Evolutionary conservation across 1,139 yeast species (phyloP), one percentile per base, ranked within the genome.

Genomic region (Candida tunisiensis): DNA sequence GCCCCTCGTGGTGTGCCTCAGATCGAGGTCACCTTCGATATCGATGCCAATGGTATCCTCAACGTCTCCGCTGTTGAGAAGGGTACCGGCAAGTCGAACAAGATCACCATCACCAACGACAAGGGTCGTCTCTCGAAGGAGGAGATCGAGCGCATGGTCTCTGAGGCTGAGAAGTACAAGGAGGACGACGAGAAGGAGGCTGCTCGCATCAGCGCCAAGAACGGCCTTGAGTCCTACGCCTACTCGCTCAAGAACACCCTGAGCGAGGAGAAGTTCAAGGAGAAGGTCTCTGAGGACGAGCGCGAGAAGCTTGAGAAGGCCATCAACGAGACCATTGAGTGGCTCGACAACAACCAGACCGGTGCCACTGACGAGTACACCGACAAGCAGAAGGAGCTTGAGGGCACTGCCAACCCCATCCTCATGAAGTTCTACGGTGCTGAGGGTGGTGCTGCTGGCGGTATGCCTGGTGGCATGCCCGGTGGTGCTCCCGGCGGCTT

Each of bases 1-100:
- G 92, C 93, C 36, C 93, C 93, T 59, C 80, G 88, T 65, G 93
- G 93, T 67, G 92, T 79, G 41, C 92, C 93, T 51, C 91, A 79
- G 65, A 78, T 79, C 49, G 93, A 79, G 67, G 93, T 79, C 45
- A 78, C 93, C 45, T 80, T 80, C 53, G 93, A 79, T 59, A 70
- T 79, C 48, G 93, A 79, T 55, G 83, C 93, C 48, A 83, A 79
- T 57, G 92, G 93, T 62, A 80, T 80, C 61, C 69, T 80, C 61
- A 80, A 80, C 68, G 93, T 80, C 36, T 74, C 91, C 51, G 93
- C 93, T 39, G 75, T 79, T 47, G 93, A 80, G 64, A 80, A 80
- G 74, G 92, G 74, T 58, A 72, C 79, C 39, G 79, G 82, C 57
- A 74, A 74, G 67, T 61, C 78, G 42, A 69, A 69, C 62, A 72